Percentiles rank a stretch among this genome's conserved stretches.
phyloP scores from a whole-genome alignment of 2,329 filamentous ascomycete species.

The Penicillium sp. region DNA sequence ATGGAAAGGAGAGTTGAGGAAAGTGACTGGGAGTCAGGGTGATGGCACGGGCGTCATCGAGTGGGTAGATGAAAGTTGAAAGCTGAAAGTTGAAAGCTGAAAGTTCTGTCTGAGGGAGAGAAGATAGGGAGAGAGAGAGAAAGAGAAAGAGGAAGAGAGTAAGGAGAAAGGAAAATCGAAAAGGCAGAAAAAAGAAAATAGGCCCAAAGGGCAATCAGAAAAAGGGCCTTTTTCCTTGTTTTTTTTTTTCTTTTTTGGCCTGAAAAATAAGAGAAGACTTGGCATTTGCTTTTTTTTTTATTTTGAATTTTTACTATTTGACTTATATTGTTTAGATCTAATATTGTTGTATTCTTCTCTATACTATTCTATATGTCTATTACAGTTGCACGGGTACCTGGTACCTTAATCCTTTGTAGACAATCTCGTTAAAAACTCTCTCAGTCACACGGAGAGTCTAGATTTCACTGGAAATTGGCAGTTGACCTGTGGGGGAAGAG shows the following conservation, averaged over 20 bases:
- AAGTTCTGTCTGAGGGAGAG: constrained; percentile 3
- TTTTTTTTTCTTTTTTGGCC: neutral
- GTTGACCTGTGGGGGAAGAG: constrained; percentile 5
- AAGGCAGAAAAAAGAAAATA: neutral
- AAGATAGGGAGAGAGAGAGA: constrained; percentile 10
- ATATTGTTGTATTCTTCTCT: no score
- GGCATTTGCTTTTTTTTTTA: constrained; percentile 1
- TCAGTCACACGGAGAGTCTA: constrained; percentile 7
- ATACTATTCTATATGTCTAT: no score
- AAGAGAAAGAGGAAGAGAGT: constrained; percentile 9
- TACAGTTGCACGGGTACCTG: constrained; percentile 18
- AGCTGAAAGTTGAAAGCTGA: constrained; percentile 2
- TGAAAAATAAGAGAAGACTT: constrained; percentile 16
- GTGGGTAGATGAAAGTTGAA: neutral
- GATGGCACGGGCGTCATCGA: neutral
- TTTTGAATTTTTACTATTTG: neutral
- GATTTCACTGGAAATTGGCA: constrained; percentile 8
- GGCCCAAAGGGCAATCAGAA: neutral
- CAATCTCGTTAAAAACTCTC: neutral
- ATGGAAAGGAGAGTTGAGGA: neutral
- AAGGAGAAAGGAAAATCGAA: constrained; percentile 7
- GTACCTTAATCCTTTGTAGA: constrained; percentile 11
- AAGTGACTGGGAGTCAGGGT: neutral
- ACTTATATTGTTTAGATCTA: neutral
- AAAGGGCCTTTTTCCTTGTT: constrained; percentile 3